Percentiles rank a stretch among this genome's conserved stretches.
Conservation (phyloP, 2,329 filamentous ascomycete species). For the Ophiostoma fasciatum region DNA sequence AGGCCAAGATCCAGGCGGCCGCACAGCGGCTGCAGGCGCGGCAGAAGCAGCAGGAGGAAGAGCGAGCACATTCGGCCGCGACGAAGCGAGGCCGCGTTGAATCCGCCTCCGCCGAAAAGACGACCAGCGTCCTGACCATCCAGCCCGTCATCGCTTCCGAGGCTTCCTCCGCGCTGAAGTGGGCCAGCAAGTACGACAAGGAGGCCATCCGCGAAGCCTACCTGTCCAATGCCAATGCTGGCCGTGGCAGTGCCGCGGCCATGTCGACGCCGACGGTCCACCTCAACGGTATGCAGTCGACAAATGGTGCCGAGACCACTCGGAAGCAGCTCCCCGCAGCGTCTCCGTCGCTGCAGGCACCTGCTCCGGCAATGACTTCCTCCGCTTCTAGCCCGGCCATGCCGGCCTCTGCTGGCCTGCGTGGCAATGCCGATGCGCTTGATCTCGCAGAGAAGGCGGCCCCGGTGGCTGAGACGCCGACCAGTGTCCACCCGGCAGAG, state of each 20-base stretch:
- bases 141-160: conserved; percentile 75
- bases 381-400: conserved; percentile 1
- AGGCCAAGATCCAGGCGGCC: conserved; percentile 83
- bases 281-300: conserved; percentile 5
- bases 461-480: conserved; percentile 16
- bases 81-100: conserved; percentile 40
- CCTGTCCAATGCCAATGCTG: conserved; percentile 56
- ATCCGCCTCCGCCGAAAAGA: conserved; percentile 47
- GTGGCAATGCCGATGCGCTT: conserved; percentile 1
- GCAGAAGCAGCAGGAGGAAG: conserved; percentile 42
- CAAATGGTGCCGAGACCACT: not conserved
- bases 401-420: not conserved
- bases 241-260: conserved; percentile 36
- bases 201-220: conserved; percentile 77
- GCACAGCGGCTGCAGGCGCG: conserved; percentile 68
- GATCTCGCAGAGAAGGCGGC: conserved; percentile 21
- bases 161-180: conserved; percentile 88
- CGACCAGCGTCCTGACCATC: conserved; percentile 76
- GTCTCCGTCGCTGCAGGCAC: not conserved
- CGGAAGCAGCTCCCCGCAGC: conserved; percentile 4
- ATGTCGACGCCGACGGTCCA: conserved; percentile 7
- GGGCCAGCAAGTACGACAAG: conserved; percentile 92
- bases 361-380: not conserved
- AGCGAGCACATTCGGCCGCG: conserved; percentile 20
- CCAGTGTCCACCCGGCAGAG: conserved; percentile 21